phyloP scores from a whole-genome alignment of 352 stramenopile genomes.

The Phytophthora crassamura region DNA sequence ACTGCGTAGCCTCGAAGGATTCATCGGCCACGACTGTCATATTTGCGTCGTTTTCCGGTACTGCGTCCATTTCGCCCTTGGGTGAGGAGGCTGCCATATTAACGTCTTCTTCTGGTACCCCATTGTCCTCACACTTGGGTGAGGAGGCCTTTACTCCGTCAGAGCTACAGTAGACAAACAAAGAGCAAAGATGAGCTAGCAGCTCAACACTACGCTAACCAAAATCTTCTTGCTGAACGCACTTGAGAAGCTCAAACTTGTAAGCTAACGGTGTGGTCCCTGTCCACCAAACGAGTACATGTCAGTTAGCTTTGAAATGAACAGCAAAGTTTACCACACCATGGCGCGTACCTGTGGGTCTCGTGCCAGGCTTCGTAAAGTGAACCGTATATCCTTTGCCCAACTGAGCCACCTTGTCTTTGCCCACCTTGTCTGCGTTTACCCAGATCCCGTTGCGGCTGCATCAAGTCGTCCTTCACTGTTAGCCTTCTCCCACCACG shows the following conservation, averaged over 20 bases:
- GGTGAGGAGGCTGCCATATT: conserved; percentile 19
- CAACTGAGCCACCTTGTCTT: conserved; percentile 39
- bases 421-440: conserved; percentile 66
- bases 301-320: not conserved
- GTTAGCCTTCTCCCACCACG: not conserved
- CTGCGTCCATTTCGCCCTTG: conserved; percentile 14
- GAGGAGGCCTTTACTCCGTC: not conserved
- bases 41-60: conserved; percentile 19
- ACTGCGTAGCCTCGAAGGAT: conserved; percentile 30
- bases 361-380: conserved; percentile 69
- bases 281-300: conserved; percentile 13
- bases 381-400: conserved; percentile 62
- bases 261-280: conserved; percentile 55
- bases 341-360: conserved; percentile 27
- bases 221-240: conserved; percentile 14
- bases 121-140: not conserved
- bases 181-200: not conserved
- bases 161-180: not conserved
- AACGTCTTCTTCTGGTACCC: conserved; percentile 13
- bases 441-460: conserved; percentile 79
- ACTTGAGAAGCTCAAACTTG: conserved; percentile 76
- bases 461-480: not conserved
- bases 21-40: conserved; percentile 33
- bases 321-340: not conserved
- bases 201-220: not conserved